phyloP scores from a whole-genome alignment of 129 eudicot genomes.

The Tagetes erecta region DNA sequence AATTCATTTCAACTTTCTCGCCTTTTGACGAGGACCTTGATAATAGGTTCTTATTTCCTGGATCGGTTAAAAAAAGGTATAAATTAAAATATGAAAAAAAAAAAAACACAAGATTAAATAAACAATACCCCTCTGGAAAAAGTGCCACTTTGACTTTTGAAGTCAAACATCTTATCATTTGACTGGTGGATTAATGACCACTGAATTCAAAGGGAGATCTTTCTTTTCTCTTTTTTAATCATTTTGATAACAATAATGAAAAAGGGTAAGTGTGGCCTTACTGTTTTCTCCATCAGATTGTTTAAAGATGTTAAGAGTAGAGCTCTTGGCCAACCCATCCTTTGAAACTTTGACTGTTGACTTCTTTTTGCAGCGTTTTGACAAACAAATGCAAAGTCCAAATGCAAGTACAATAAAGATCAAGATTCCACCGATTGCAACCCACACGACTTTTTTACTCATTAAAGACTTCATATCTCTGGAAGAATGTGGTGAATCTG shows the following conservation, averaged over 20 bases:
- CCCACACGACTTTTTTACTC: conserved; percentile 41
- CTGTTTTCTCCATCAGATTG: conserved; percentile 43
- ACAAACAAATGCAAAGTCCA: conserved; percentile 55
- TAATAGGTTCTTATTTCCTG: conserved; percentile 8
- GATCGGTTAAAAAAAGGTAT: conserved; percentile 4
- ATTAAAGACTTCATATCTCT: conserved; percentile 27
- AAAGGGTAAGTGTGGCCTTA: conserved; percentile 20
- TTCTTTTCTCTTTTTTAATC: background rate
- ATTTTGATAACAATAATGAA: background rate
- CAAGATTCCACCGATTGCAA: conserved; percentile 53
- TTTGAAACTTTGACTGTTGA: conserved; percentile 33
- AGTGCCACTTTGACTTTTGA: background rate
- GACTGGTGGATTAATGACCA: background rate
- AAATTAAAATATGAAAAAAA: background rate
- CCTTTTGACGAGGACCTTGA: conserved; percentile 16
- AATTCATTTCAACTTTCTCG: conserved; percentile 26
- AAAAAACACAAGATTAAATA: background rate
- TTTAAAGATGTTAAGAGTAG: conserved; percentile 34
- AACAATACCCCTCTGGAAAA: background rate
- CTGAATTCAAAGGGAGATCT: background rate
- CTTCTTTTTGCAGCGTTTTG: conserved; percentile 52
- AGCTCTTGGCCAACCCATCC: conserved; percentile 28
- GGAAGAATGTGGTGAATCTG: conserved; percentile 34
- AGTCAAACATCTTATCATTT: background rate
- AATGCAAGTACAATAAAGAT: conserved; percentile 43